A percentile compares a stretch with the other conserved stretches of the same genome.
Evolutionary conservation across 2,329 filamentous ascomycete genomes (phyloP).

Genomic region (Mariannaea elegans): DNA sequence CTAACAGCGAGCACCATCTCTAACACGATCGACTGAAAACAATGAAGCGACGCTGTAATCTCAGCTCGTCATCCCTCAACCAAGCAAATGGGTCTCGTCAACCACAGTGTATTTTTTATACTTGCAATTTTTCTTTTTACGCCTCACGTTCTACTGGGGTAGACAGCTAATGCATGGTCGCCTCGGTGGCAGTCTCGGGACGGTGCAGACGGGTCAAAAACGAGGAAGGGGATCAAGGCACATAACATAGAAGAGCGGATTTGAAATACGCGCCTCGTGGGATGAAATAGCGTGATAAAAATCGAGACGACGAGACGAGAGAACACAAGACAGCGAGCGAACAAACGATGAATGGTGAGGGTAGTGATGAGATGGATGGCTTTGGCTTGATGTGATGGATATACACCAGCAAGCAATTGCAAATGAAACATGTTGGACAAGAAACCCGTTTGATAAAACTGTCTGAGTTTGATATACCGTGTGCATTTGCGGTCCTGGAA

Average conservation of each 20-base stretch:
- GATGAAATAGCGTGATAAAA: slow-evolving; percentile 5
- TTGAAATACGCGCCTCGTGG: not conserved
- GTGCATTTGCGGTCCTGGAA: not conserved
- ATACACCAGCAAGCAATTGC: slow-evolving; percentile 28
- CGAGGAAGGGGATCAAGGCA: not conserved
- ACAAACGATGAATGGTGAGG: not conserved
- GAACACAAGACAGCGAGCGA: not conserved
- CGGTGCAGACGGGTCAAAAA: too few relatives aligned
- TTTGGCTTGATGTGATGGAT: slow-evolving; percentile 18
- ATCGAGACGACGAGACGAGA: slow-evolving; percentile 2
- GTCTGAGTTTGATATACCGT: not conserved
- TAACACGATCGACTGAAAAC: not conserved
- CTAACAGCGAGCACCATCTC: not conserved
- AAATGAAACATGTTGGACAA: slow-evolving; percentile 20
- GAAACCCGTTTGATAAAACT: not conserved
- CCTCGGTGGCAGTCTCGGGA: too few relatives aligned
- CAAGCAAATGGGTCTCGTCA: not conserved
- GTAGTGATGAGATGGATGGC: not conserved
- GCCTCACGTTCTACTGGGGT: too few relatives aligned
- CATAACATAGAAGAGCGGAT: not conserved
- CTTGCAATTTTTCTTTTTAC: too few relatives aligned
- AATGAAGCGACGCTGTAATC: not conserved
- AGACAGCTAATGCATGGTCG: too few relatives aligned
- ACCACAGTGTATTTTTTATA: not conserved
- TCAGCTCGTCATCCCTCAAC: not conserved